Evolutionary conservation across 139 green algal genomes (phyloP).

Genomic region (Tetraselmis chui): DNA sequence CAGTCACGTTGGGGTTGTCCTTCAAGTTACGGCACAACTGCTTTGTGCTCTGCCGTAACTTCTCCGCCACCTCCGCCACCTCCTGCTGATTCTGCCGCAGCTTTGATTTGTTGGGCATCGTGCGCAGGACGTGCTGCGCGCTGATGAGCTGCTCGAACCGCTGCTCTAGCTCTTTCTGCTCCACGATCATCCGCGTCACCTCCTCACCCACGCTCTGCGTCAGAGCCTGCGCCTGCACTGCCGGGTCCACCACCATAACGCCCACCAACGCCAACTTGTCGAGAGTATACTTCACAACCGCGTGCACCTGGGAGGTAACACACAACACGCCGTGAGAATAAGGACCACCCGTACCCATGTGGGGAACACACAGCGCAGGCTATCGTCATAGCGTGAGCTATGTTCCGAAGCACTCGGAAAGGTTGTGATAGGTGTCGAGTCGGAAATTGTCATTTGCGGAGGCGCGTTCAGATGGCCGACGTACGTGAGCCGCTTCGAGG

Average conservation of each 20-base stretch:
- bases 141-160: conserved; percentile 57
- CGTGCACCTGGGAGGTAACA: no score
- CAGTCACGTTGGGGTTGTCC: conserved; percentile 71
- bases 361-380: no score
- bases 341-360: no score
- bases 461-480: no score
- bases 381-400: no score
- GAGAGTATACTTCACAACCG: conserved; percentile 42
- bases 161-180: conserved; percentile 65
- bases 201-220: conserved; percentile 65
- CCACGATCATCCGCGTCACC: conserved; percentile 58
- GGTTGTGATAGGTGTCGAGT: no score
- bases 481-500: neutral
- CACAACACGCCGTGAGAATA: no score
- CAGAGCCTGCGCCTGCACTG: conserved; percentile 54
- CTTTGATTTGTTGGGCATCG: conserved; percentile 63
- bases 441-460: no score
- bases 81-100: conserved; percentile 43
- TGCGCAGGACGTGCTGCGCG: conserved; percentile 42
- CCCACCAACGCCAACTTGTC: conserved; percentile 52
- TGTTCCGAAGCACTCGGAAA: no score
- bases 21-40: conserved; percentile 72
- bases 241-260: conserved; percentile 49
- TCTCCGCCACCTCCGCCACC: conserved; percentile 54
- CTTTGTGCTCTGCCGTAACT: conserved; percentile 56